Base-by-base conservation (phyloP, 345 rosid species). In the Citrus medica region DNA sequence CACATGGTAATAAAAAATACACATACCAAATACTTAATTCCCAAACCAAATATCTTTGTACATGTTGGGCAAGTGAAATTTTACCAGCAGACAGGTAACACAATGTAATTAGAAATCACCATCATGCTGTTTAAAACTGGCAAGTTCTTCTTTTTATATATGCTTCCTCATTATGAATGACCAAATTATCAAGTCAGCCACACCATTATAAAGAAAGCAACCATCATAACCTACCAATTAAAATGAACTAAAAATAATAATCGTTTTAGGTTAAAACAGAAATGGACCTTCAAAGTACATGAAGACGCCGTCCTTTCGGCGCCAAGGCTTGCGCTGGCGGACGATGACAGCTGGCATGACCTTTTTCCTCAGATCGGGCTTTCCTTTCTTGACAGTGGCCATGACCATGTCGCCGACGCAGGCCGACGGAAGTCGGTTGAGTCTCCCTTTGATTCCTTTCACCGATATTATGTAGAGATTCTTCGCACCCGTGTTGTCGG, bases 301-400 rank as follows among this genome's bases (percentile, higher is more conserved):
- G 90, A 46, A 95, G 59, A 95, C 98, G 38, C 99, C 98, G 67
- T 93, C 98, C 98, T 93, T 95, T 93, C 98, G 82, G 86, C 97
- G 98, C 97, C 97, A 95, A 0, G 98, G 98, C 77, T 95, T 95
- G 73, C 98, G 91, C 84, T 95, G 98, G 78, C 98, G 86, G 32
- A 93, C 98, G 30, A 95, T 93, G 67, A 95, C 98, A 1, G 99
- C 99, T 0, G 99, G 99, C 85, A 95, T 87, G 62, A 95, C 99
- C 91, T 95, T 93, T 84, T 95, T 92, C 76, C 99, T 82, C 33
- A 95, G 94, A 83, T 95, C 98, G 0, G 99, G 99, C 79, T 95
- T 95, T 25, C 99, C 99, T 73, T 95, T 95, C 87, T 95, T 95
- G 24, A 95, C 99, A 0, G 99, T 95, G 56, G 98, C 99, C 98